Evolutionary conservation across 495 filamentous ascomycete genomes (phyloP).

Genomic region (Hyaloscypha hepaticicola): DNA sequence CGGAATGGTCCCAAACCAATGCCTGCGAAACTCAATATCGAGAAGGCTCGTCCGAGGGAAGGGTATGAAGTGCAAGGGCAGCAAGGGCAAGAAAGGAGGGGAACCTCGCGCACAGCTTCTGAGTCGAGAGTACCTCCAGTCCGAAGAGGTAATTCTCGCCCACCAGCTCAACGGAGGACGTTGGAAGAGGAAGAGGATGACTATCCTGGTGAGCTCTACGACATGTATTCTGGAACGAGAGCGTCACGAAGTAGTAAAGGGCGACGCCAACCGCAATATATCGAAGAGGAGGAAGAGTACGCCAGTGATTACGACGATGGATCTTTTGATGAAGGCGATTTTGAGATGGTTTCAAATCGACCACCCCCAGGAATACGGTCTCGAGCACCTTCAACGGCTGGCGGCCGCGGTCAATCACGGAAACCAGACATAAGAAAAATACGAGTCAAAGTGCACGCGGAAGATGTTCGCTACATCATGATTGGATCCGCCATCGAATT

Average conservation of each 20-base stretch:
- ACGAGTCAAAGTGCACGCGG: slow-evolving; percentile 85
- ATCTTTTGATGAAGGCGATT: slow-evolving; percentile 71
- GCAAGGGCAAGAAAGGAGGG: slow-evolving; percentile 32
- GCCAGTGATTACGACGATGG: slow-evolving; percentile 68
- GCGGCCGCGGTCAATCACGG: slow-evolving; percentile 44
- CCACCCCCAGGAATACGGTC: slow-evolving; percentile 33
- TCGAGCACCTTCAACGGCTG: slow-evolving; percentile 39
- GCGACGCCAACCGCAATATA: slow-evolving; percentile 54
- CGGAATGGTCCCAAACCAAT: slow-evolving; percentile 53
- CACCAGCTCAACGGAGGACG: slow-evolving; percentile 28
- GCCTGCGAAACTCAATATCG: slow-evolving; percentile 54
- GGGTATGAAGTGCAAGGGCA: slow-evolving; percentile 48
- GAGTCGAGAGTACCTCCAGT: slow-evolving; percentile 36
- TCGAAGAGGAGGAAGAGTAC: slow-evolving; percentile 71
- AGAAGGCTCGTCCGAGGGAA: slow-evolving; percentile 43
- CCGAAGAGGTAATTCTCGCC: slow-evolving; percentile 22
- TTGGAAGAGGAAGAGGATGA: slow-evolving; percentile 56
- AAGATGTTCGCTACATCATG: slow-evolving; percentile 95
- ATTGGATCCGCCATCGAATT: slow-evolving; percentile 71
- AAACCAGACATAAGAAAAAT: slow-evolving; percentile 58
- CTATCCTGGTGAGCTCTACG: slow-evolving; percentile 67
- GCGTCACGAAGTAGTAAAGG: slow-evolving; percentile 39
- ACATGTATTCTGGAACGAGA: slow-evolving; percentile 53
- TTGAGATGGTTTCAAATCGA: slow-evolving; percentile 70
- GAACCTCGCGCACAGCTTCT: slow-evolving; percentile 35